Conservation (phyloP, 2,329 filamentous ascomycete genomes). For the Ascosphaera aggregata region DNA sequence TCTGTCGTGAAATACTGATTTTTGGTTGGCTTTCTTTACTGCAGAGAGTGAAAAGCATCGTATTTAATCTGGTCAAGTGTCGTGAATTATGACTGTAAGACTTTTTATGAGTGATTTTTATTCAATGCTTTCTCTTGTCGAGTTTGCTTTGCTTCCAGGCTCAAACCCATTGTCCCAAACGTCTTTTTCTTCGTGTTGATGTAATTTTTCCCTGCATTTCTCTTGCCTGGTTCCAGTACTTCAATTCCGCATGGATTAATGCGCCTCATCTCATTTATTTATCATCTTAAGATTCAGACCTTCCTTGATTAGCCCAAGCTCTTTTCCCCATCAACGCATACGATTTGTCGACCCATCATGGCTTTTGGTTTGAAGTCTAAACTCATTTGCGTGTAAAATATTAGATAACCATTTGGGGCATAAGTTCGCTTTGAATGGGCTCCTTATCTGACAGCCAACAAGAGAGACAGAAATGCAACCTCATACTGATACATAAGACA, state of each 20-base stretch:
- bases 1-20: conserved; percentile 1
- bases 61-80: conserved; percentile 23
- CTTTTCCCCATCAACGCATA: not conserved
- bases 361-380: too few species aligned
- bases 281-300: not conserved
- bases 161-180: conserved; percentile 5
- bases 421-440: too few species aligned
- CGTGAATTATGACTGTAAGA: not conserved
- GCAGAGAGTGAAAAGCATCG: conserved; percentile 58
- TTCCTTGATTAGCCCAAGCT: not conserved
- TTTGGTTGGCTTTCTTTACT: conserved; percentile 3
- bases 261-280: too few species aligned
- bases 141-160: conserved; percentile 5
- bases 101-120: conserved; percentile 4
- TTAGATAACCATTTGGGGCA: too few species aligned
- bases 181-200: conserved; percentile 13
- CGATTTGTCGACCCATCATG: too few species aligned
- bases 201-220: conserved; percentile 1
- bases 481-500: too few species aligned
- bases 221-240: not conserved
- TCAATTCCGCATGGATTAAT: too few species aligned
- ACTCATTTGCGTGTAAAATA: too few species aligned
- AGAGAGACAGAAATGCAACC: too few species aligned
- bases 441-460: too few species aligned
- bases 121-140: conserved; percentile 7